Base-by-base conservation (phyloP, 768 basidiomycete genomes). In the Lentinula sp. region DNA sequence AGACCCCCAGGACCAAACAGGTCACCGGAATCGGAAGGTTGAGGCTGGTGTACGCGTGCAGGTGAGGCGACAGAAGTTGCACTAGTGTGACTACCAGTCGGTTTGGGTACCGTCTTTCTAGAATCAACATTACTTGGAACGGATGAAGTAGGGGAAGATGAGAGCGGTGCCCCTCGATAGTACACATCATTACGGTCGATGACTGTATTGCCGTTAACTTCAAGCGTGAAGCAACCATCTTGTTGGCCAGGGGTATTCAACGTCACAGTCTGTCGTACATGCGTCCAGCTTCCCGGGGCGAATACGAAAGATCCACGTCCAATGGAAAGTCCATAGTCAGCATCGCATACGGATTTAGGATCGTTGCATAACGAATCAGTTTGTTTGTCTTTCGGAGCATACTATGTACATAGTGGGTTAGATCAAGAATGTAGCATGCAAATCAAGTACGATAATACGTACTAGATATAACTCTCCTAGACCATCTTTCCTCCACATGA, bases 401-500 rank as follows among this genome's bases (percentile, higher is more conserved):
- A 93, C 91, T 91, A 20, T 48, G 13, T 4, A 54, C 9, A 54
- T 37, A 54, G 16, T 23, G 15, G 16, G 13, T 2, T 10, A 20
- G 18, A 16, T 54, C 16, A 23, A 13, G 16, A 45, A 45, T 42
- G 28, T 42, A 43, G 28, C 13, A 16, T 16, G 41, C 10, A 20
- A 10, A 48, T 9, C 18, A 20, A n/a, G 10, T 3, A 18, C 9
- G 12, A 12, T 6, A 20, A 48, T 7, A 77, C 84, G 60, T 66
- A 90, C 88, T 62, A 90, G 75, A 66, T 92, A 93, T 32, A 91
- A 73, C 67, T 95, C 93, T 4, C 92, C 93, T 0, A 70, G 71
- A 4, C 93, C 92, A 0, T 73, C 73, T 12, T 70, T 67, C 42
- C 89, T 77, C 88, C 89, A 95, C 93, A 95, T 95, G 65, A 95